Percentiles rank a stretch among this genome's conserved stretches.
phyloP scores from a whole-genome alignment of 1,284 basidiomycete genomes.

The Earliella scabrosa region DNA sequence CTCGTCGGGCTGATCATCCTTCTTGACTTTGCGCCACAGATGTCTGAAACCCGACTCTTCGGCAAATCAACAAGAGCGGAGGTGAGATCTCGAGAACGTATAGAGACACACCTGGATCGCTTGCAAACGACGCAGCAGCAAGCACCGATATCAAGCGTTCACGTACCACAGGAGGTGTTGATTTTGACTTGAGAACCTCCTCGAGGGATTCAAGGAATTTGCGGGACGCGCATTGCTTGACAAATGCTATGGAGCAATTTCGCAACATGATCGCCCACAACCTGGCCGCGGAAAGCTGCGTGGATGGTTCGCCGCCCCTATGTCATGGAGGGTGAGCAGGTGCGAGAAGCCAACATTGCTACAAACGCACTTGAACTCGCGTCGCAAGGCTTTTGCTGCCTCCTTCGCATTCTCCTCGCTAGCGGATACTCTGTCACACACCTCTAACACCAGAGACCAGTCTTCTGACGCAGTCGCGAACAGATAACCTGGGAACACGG shows the following conservation, averaged over 20 bases:
- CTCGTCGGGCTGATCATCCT: slow-evolving; percentile 71
- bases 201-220: slow-evolving; percentile 80
- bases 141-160: slow-evolving; percentile 75
- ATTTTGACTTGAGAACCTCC: slow-evolving; percentile 60
- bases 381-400: slow-evolving; percentile 69
- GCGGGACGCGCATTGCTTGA: slow-evolving; percentile 68
- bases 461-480: slow-evolving; percentile 79
- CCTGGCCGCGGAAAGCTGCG: slow-evolving; percentile 72
- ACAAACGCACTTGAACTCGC: slow-evolving; percentile 72
- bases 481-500: slow-evolving; percentile 56
- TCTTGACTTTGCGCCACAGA: slow-evolving; percentile 73
- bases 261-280: slow-evolving; percentile 86
- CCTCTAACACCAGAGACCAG: slow-evolving; percentile 76
- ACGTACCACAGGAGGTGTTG: slow-evolving; percentile 72
- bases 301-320: slow-evolving; percentile 71
- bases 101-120: slow-evolving; percentile 45
- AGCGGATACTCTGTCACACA: slow-evolving; percentile 73
- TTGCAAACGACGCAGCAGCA: slow-evolving; percentile 71
- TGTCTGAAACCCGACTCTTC: slow-evolving; percentile 59
- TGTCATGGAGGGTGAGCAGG: neutral
- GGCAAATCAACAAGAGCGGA: too few species aligned
- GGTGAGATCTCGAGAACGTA: neutral
- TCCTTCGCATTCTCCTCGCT: slow-evolving; percentile 75
- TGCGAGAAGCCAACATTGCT: neutral
- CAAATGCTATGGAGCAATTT: slow-evolving; percentile 68